Evolutionary conservation across 495 filamentous ascomycete genomes (phyloP), one percentile per base, ranked within the genome.

Genomic region (Aspergillus cavernicola): DNA sequence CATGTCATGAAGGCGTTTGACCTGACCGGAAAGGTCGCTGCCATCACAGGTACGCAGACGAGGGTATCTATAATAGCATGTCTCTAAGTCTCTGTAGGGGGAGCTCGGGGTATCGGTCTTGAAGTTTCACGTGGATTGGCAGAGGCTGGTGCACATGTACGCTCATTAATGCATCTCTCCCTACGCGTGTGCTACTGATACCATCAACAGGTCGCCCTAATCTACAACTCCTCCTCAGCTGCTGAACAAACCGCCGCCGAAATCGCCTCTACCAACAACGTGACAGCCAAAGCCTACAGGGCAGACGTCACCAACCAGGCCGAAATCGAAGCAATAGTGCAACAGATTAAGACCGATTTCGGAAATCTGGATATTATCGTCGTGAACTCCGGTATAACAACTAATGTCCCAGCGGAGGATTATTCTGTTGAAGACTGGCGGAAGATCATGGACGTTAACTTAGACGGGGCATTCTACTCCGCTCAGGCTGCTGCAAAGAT

Each of bases 51-150:
- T 66, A 52, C 6, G 5, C 33, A 0, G 12, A 13, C 2, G 20
- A 22, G 15, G 5, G 28, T 16, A 20, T 36, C 3, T 19, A 31
- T 23, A 23, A 12, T 9, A 18, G 6, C 1, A 29, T 4, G 9
- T 16, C 1, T 43, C 18, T 32, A 19, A 9, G 6, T 15, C 12
- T 19, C 10, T 39, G 1, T 19, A 65, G 89, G 89, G 6, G 88
- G 88, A 16, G 87, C 81, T 13, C 82, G 85, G 22, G 89, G 89
- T 28, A 95, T 95, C 59, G 90, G 90, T 2, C 75, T 88, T 2
- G 84, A 84, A 23, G 80, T 92, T 12, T 85, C 86, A 12, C 76
- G 84, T 43, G 86, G 74, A 4, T 62, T 85, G 11, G 89, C 89
- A 5, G 90, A 95, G 66, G 84, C 87, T 15, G 90, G 89, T 15